phyloP scores from a whole-genome alignment of 768 basidiomycete species.

The Suillus alpinus region DNA sequence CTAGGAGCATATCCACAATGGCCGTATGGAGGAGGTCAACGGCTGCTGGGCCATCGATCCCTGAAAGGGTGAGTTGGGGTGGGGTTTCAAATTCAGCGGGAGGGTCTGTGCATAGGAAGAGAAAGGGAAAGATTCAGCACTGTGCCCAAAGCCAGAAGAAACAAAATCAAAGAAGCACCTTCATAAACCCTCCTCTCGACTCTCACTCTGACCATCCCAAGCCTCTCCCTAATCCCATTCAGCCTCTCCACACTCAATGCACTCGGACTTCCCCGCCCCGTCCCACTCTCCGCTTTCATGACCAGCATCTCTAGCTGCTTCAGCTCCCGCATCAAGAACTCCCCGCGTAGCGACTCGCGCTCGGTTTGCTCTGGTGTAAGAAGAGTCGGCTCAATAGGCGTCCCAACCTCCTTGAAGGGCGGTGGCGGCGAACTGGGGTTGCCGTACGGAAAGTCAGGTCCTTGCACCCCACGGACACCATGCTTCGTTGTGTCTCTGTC shows the following conservation, averaged over 20 bases:
- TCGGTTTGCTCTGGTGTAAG: slow-evolving; percentile 1
- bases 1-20: slow-evolving; percentile 1
- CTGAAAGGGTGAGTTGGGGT: slow-evolving; percentile 3
- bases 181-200: neutral
- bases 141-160: neutral
- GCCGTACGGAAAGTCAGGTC: neutral
- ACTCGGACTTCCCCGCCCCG: slow-evolving; percentile 1
- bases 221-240: neutral
- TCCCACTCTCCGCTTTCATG: neutral
- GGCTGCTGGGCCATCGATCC: neutral
- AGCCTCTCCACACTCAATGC: slow-evolving; percentile 1
- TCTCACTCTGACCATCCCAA: neutral
- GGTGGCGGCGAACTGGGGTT: slow-evolving; percentile 21
- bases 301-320: neutral
- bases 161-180: neutral
- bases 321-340: neutral
- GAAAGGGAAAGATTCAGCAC: neutral
- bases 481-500: neutral
- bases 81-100: neutral
- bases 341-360: neutral
- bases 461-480: neutral
- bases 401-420: slow-evolving; percentile 22
- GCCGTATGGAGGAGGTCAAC: neutral
- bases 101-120: neutral
- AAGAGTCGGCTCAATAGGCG: neutral